A percentile compares a stretch with the other conserved stretches of the same genome.
These are phyloP conservation scores for Trametes polyzona DNA, from an alignment of 1,284 basidiomycete genomes.

Conservation along the genomic window DNA sequence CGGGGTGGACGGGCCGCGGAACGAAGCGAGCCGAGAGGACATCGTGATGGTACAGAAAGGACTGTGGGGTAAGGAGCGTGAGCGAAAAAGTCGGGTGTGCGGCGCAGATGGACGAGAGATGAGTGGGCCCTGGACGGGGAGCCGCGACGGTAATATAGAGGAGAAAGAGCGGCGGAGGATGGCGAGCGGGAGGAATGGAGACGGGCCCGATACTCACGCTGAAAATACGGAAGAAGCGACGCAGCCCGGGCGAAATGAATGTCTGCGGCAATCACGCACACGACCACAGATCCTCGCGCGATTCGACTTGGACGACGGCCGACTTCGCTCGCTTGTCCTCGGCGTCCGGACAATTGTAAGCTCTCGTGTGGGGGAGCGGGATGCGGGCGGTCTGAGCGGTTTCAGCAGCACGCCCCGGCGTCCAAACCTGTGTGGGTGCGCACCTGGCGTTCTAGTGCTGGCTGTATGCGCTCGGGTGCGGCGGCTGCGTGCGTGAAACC, in stretches of 20 bases:
- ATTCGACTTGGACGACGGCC: constrained; percentile 9
- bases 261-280: constrained; percentile 22
- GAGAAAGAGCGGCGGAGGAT: background rate
- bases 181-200: background rate
- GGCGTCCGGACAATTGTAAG: background rate
- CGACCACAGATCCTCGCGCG: constrained; percentile 9
- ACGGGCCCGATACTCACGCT: constrained; percentile 10
- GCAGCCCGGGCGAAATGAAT: constrained; percentile 1
- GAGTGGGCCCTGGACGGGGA: background rate
- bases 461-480: background rate
- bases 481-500: background rate
- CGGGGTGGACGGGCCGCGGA: constrained; percentile 76
- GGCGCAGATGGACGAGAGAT: background rate
- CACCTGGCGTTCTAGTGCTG: background rate
- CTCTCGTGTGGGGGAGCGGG: background rate
- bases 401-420: background rate
- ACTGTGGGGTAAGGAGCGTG: constrained; percentile 8
- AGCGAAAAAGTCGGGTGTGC: background rate
- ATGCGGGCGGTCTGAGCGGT: background rate
- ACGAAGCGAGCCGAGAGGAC: constrained; percentile 68
- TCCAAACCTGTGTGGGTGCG: background rate
- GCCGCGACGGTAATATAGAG: background rate
- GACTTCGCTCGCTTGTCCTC: constrained; percentile 3
- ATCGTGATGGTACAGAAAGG: constrained; percentile 32
- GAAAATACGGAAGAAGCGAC: constrained; percentile 2